Base-by-base conservation (phyloP, 257 asterid species). In the Plantago major region DNA sequence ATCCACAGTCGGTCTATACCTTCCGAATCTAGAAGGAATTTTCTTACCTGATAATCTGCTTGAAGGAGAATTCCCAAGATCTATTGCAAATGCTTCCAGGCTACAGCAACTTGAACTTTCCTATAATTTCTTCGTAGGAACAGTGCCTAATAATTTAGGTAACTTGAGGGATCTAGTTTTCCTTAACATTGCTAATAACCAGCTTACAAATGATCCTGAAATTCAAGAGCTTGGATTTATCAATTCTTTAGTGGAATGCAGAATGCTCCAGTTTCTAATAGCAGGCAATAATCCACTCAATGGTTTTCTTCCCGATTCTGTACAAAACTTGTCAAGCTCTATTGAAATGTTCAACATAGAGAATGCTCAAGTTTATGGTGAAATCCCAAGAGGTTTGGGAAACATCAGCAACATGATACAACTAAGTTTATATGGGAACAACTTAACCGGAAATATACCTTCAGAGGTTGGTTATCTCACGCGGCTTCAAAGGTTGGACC, bases 1-100 rank as follows among this genome's bases (percentile, higher is more conserved):
- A 6, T n/a, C 63, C 2, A 71, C 67, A 6, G 19, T 60, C 4
- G 70, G 77, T 14, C 70, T 78, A 46, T 42, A 42, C 2, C 80
- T 78, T 49, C 83, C 83, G 9, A 73, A 70, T 44, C 77, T 78
- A 11, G 62, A 51, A 51, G 77, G 70, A 45, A 70, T 78, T 22
- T 71, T 9, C 59, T 64, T 78, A 53, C 68, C 70, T 1, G 67
- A 55, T 26, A 78, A 78, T 60, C 11, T 22, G 3, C 66, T 74
- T 17, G 55, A 45, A 54, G 78, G 83, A 52, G 62, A 65, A 51
- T 60, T 78, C 18, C 80, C 78, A 10, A 1, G 18, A 26, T 62
- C 52, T 15, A 58, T 78, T 17, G 22, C 80, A 48, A 74, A 74
- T 67, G 77, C 75, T 43, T 43, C 83, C 3, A 55, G 33, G 62